These are phyloP conservation scores for Rubus parviflorus DNA, from an alignment of 306 rosid species.

Conservation along the genomic window DNA sequence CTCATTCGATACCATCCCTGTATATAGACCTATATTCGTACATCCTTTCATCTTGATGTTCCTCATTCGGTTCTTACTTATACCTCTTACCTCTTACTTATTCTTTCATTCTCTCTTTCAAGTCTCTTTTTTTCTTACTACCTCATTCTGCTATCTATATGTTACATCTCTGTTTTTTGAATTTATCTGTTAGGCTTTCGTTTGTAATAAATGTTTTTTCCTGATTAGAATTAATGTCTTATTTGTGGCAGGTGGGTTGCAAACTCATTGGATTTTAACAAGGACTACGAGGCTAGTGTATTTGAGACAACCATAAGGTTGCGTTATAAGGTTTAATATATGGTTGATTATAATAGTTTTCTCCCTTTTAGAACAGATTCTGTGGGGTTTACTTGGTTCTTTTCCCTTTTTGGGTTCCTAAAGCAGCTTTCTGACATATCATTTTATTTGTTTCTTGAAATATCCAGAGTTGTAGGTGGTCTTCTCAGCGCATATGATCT, in stretches of 20 bases:
- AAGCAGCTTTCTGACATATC: constrained; percentile 14
- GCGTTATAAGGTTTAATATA: constrained; percentile 84
- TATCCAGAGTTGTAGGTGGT: constrained; percentile 95
- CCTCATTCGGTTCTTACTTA: background rate
- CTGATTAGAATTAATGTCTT: background rate
- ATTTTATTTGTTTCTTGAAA: constrained; percentile 31
- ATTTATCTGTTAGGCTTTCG: background rate
- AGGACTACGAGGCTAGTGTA: constrained; percentile 95
- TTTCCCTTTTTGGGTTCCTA: constrained; percentile 16
- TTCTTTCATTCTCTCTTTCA: background rate
- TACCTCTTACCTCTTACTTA: background rate
- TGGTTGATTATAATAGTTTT: constrained; percentile 44
- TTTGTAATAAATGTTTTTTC: background rate
- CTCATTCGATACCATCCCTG: background rate
- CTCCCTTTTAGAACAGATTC: constrained; percentile 15
- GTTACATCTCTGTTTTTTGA: background rate
- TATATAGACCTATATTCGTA: background rate
- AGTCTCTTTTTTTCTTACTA: background rate
- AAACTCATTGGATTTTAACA: constrained; percentile 82
- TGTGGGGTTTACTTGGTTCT: constrained; percentile 11
- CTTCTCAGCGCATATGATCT: constrained; percentile 98
- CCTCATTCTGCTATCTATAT: background rate
- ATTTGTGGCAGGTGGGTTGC: constrained; percentile 82
- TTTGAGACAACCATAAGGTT: constrained; percentile 99
- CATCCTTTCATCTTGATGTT: background rate